Conservation (phyloP, 2,329 filamentous ascomycete genomes). For the Fusarium duplospermum region DNA sequence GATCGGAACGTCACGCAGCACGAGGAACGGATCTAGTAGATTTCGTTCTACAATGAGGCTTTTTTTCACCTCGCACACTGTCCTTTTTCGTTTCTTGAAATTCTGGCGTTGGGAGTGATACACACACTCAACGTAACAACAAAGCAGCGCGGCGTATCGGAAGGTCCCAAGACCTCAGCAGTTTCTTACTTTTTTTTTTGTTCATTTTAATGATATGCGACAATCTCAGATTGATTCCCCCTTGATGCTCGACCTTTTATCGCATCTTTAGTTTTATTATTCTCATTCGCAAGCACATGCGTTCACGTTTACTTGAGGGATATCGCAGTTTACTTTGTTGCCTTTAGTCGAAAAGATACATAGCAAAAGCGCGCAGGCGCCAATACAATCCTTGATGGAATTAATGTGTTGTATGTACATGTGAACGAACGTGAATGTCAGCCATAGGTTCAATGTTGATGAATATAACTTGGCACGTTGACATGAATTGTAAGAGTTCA, state of each 20-base stretch:
- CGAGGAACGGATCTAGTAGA: constrained; percentile 46
- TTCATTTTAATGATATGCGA: background rate
- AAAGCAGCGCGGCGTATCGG: constrained; percentile 34
- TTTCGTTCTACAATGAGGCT: background rate
- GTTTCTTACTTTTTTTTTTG: background rate
- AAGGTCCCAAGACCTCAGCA: constrained; percentile 11
- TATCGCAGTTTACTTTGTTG: background rate
- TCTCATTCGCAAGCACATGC: background rate
- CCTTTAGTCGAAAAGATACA: constrained; percentile 12
- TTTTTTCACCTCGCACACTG: background rate
- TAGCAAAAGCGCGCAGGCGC: constrained; percentile 26
- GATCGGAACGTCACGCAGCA: constrained; percentile 48
- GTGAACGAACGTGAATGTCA: background rate
- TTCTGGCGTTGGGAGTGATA: constrained; percentile 13
- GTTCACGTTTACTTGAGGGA: background rate
- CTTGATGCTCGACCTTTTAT: constrained; percentile 21
- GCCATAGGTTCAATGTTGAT: background rate
- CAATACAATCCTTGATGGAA: background rate
- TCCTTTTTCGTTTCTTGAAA: background rate
- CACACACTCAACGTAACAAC: constrained; percentile 1
- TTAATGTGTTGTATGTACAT: background rate
- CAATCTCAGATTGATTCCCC: constrained; percentile 9
- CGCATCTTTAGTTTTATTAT: constrained; percentile 19
- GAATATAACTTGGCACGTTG: background rate
- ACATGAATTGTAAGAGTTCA: constrained; percentile 8